phyloP scores from a whole-genome alignment of 23 red algal genomes.

The Porphyridium purpureum region DNA sequence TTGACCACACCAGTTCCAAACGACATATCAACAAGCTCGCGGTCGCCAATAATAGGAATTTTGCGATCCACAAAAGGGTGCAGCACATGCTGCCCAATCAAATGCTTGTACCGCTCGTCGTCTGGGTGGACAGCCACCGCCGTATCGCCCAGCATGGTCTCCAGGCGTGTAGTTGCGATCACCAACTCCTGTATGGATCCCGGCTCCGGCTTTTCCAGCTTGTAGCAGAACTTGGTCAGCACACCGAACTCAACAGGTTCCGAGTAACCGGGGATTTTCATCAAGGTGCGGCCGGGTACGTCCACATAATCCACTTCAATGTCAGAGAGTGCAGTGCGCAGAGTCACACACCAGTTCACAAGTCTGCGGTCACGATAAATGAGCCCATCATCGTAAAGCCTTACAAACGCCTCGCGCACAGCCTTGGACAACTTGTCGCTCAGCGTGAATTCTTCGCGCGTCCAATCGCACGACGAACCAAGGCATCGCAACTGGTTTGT shows the following conservation, averaged over 20 bases:
- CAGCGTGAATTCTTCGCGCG: conserved; percentile 92
- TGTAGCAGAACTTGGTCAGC: conserved; percentile 85
- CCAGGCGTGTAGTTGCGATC: conserved; percentile 90
- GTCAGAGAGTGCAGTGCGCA: conserved; percentile 84
- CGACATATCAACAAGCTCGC: conserved; percentile 84
- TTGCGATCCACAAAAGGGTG: conserved; percentile 84
- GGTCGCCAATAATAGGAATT: conserved; percentile 69
- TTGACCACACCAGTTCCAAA: conserved; percentile 97
- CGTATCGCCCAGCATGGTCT: conserved; percentile 98
- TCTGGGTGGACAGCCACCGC: conserved; percentile 94
- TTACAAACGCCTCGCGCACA: conserved; percentile 87
- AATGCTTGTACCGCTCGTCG: conserved; percentile 69
- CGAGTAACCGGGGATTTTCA: conserved; percentile 30
- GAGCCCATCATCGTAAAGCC: conserved; percentile 75
- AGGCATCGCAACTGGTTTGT: conserved; percentile 73
- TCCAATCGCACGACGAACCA: conserved; percentile 83
- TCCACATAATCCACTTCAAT: conserved; percentile 97
- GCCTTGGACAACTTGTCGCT: conserved; percentile 55
- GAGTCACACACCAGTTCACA: conserved; percentile 84
- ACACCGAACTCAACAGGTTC: conserved; percentile 62
- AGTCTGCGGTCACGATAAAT: conserved; percentile 88
- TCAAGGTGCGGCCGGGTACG: conserved; percentile 44
- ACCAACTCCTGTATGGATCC: conserved; percentile 19
- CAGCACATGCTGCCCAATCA: conserved; percentile 46
- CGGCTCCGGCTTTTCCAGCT: conserved; percentile 15